phyloP scores from a whole-genome alignment of 2,329 filamentous ascomycete genomes.

The Cryphonectria parasitica region DNA sequence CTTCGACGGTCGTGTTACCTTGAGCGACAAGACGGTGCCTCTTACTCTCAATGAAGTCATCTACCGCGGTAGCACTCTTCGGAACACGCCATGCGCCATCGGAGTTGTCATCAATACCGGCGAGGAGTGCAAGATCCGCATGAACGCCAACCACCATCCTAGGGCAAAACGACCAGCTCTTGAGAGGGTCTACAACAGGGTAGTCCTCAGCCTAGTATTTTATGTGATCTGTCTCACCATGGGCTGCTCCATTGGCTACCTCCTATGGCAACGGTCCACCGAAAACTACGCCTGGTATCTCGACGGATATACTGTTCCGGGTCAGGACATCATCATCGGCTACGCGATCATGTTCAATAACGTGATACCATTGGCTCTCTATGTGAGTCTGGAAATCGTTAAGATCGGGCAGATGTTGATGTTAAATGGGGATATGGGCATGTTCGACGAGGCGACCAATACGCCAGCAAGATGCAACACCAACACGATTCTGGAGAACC shows the following conservation, averaged over 20 bases:
- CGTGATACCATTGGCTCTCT: constrained; percentile 87
- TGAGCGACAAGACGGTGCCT: constrained; percentile 63
- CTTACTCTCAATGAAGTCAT: constrained; percentile 82
- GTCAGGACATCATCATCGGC: constrained; percentile 81
- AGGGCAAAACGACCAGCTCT: constrained; percentile 76
- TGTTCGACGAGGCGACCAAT: constrained; percentile 85
- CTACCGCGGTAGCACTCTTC: constrained; percentile 81
- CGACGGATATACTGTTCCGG: constrained; percentile 67
- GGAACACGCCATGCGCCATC: constrained; percentile 75
- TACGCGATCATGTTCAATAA: constrained; percentile 98
- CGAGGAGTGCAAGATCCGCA: constrained; percentile 83
- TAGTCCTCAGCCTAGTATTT: constrained; percentile 77
- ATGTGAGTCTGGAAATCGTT: constrained; percentile 87
- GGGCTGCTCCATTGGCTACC: constrained; percentile 81
- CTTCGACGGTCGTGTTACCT: constrained; percentile 70
- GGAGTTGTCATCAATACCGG: constrained; percentile 86
- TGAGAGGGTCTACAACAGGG: constrained; percentile 72
- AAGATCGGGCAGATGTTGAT: constrained; percentile 80
- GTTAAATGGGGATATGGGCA: constrained; percentile 79
- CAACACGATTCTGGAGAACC: constrained; percentile 92
- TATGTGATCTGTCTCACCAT: constrained; percentile 80
- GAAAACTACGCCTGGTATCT: constrained; percentile 80
- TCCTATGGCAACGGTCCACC: constrained; percentile 70
- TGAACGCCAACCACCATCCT: constrained; percentile 84
- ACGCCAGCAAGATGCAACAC: constrained; percentile 90